Evolutionary conservation across 1,284 basidiomycete species (phyloP).

Genomic region (Pascua sp.): DNA sequence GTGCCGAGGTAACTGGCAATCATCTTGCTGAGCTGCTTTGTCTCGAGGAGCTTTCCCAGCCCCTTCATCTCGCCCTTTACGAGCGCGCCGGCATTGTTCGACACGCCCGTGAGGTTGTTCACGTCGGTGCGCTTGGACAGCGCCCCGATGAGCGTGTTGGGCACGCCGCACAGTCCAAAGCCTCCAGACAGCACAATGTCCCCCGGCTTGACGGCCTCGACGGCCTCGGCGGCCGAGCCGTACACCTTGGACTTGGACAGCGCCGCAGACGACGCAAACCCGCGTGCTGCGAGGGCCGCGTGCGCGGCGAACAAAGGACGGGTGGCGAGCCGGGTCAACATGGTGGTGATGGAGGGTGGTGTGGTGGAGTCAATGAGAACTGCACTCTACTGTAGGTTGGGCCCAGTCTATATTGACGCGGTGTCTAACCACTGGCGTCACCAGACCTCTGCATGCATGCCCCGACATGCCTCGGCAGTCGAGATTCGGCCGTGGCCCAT

Average conservation of each 20-base stretch:
- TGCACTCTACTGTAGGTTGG: too few relatives aligned
- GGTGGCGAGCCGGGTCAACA: too few relatives aligned
- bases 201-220: conserved; percentile 76
- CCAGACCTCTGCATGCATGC: too few relatives aligned
- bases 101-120: conserved; percentile 70
- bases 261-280: conserved; percentile 9
- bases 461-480: too few relatives aligned
- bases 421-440: too few relatives aligned
- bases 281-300: conserved; percentile 3
- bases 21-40: conserved; percentile 71
- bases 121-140: conserved; percentile 69
- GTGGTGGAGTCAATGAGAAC: too few relatives aligned
- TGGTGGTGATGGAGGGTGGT: too few relatives aligned
- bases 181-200: conserved; percentile 72
- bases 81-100: conserved; percentile 75
- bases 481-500: too few relatives aligned
- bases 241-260: conserved; percentile 61
- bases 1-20: conserved; percentile 80
- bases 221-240: conserved; percentile 71
- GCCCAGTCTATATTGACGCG: too few relatives aligned
- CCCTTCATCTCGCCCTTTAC: conserved; percentile 17
- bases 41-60: conserved; percentile 68
- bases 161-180: conserved; percentile 48
- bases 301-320: too few relatives aligned
- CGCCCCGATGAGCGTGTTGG: conserved; percentile 78